A percentile compares a stretch with the other conserved stretches of the same genome.
These are phyloP conservation scores for Heracleum sosnowskyi DNA, from an alignment of 129 eudicot genomes.

Conservation along the genomic window DNA sequence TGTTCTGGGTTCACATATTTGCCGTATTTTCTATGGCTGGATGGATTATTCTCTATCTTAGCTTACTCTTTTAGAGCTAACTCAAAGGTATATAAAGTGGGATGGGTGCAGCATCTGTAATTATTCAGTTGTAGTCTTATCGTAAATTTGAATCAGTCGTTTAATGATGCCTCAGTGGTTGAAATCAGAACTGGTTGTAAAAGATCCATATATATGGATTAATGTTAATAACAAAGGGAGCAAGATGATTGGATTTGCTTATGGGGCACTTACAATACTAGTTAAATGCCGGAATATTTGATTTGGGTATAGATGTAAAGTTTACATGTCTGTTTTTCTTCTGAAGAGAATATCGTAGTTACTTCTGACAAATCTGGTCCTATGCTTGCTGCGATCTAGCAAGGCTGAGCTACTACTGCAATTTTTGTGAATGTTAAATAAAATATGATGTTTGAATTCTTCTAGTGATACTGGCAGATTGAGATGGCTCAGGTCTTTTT, in stretches of 20 bases:
- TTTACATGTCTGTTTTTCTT: not conserved
- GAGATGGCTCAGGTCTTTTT: not conserved
- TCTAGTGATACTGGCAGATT: not conserved
- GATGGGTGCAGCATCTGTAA: conserved; percentile 6
- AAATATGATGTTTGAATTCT: not conserved
- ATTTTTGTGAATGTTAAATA: too few species aligned
- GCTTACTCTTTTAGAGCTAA: conserved; percentile 47
- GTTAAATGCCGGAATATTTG: conserved; percentile 1
- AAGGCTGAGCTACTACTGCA: not conserved
- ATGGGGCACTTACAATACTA: not conserved
- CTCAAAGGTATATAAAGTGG: not conserved
- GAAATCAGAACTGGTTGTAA: not conserved
- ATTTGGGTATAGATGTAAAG: not conserved
- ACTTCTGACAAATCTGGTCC: not conserved
- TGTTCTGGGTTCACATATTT: conserved; percentile 97
- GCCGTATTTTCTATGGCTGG: conserved; percentile 90
- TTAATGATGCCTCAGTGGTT: not conserved
- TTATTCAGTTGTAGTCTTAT: not conserved
- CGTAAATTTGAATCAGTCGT: not conserved
- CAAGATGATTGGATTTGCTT: not conserved
- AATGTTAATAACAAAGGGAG: not conserved
- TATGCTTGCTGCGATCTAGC: not conserved
- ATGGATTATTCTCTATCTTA: conserved; percentile 81
- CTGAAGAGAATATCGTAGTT: not conserved
- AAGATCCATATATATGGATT: not conserved